Percentiles rank a stretch among this genome's conserved stretches.
phyloP scores from a whole-genome alignment of 805 yeast genomes.

The Kuraishia floccosa region DNA sequence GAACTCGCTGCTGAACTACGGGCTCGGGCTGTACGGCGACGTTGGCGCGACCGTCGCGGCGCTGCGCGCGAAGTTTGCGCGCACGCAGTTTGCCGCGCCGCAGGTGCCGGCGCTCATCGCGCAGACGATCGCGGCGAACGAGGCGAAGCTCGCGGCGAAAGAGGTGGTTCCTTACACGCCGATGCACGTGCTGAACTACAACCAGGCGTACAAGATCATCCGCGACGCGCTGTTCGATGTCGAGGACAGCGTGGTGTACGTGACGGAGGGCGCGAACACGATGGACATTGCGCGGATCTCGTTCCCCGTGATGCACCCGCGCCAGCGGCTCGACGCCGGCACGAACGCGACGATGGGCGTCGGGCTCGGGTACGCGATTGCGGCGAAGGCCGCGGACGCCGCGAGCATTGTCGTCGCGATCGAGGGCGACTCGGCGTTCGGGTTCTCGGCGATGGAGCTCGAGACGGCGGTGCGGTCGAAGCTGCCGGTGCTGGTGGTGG shows the following conservation, averaged over 20 bases:
- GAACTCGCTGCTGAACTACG: constrained; percentile 3
- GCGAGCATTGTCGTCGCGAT: constrained; percentile 42
- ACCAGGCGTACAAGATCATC: constrained; percentile 39
- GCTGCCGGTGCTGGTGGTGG: constrained; percentile 42
- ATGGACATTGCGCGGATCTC: constrained; percentile 62
- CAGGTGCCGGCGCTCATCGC: constrained; percentile 14
- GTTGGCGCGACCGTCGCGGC: constrained; percentile 26
- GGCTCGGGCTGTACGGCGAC: constrained; percentile 31
- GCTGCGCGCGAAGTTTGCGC: constrained; percentile 15
- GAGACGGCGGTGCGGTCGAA: constrained; percentile 52
- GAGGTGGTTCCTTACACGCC: constrained; percentile 15
- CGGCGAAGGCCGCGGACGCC: constrained; percentile 33
- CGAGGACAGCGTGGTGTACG: constrained; percentile 25
- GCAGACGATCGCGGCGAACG: constrained; percentile 18
- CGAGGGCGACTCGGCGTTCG: constrained; percentile 73
- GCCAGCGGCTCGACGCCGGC: constrained; percentile 56
- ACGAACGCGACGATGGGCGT: constrained; percentile 75
- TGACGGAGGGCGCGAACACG: constrained; percentile 69
- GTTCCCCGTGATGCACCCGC: constrained; percentile 40
- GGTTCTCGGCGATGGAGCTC: constrained; percentile 63
- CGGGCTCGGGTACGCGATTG: constrained; percentile 61
- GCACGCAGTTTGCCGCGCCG: constrained; percentile 18
- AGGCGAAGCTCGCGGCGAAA: constrained; percentile 18
- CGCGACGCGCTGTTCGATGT: constrained; percentile 23
- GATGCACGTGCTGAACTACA: constrained; percentile 27